Evolutionary conservation across 768 basidiomycete species (phyloP).

Genomic region (Multifurca ochricompacta): DNA sequence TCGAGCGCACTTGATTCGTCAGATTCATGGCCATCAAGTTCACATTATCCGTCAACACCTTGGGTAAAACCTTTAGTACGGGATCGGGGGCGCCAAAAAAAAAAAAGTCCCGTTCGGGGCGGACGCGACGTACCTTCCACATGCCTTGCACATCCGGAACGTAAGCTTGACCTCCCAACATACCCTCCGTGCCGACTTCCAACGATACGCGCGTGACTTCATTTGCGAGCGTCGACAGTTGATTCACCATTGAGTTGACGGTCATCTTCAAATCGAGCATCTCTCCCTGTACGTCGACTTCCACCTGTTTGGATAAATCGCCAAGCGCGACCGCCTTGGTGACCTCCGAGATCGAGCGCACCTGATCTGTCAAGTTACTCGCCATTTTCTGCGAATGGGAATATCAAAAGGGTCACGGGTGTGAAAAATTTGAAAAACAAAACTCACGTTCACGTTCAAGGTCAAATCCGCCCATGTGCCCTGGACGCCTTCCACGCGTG

Average conservation of each 20-base stretch:
- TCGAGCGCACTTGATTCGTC: slow-evolving; percentile 87
- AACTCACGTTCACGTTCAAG: slow-evolving; percentile 70
- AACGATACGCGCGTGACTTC: slow-evolving; percentile 89
- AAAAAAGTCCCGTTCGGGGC: too few species aligned
- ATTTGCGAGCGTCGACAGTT: slow-evolving; percentile 63
- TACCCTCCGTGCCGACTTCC: slow-evolving; percentile 90
- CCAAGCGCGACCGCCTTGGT: slow-evolving; percentile 75
- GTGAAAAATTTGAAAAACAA: background rate
- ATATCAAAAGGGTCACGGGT: background rate
- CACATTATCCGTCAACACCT: slow-evolving; percentile 70
- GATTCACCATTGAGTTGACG: slow-evolving; percentile 71
- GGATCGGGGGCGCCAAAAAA: too few species aligned
- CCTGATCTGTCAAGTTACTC: slow-evolving; percentile 76
- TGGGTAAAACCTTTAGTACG: too few species aligned
- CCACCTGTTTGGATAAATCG: slow-evolving; percentile 75
- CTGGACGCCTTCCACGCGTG: slow-evolving; percentile 78
- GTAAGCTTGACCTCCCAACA: slow-evolving; percentile 85
- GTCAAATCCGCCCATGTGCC: slow-evolving; percentile 90
- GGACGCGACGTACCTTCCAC: slow-evolving; percentile 68
- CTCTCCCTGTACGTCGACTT: slow-evolving; percentile 91
- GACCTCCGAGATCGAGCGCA: slow-evolving; percentile 84
- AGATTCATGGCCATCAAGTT: slow-evolving; percentile 87
- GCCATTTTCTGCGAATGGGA: slow-evolving; percentile 64
- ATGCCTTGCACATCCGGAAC: slow-evolving; percentile 92
- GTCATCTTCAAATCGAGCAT: slow-evolving; percentile 82